A percentile compares a stretch with the other conserved stretches of the same genome.
Conservation (phyloP, 2,329 filamentous ascomycete genomes). For the Fusarium pseudograminearum region DNA sequence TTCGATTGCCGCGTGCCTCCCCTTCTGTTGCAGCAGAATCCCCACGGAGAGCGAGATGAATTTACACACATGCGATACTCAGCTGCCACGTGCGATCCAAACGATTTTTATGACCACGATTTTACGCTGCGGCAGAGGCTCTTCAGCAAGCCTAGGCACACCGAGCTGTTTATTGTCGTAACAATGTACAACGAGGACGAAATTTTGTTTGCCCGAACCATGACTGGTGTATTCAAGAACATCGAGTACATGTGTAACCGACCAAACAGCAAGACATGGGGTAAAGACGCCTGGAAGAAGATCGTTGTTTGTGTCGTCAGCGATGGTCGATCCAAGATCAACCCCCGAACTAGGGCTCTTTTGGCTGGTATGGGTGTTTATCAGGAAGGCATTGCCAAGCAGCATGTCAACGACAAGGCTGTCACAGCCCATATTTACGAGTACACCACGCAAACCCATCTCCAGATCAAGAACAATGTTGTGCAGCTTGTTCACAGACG, state of each 20-base stretch:
- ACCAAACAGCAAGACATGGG: conserved; percentile 96
- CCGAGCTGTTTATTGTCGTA: conserved; percentile 94
- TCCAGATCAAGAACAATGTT: conserved; percentile 90
- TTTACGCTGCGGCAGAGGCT: conserved; percentile 93
- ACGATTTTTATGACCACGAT: conserved; percentile 86
- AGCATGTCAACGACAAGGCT: not conserved
- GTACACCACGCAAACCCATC: conserved; percentile 87
- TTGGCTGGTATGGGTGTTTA: conserved; percentile 95
- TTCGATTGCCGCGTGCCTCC: conserved; percentile 97
- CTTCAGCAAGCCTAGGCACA: conserved; percentile 92
- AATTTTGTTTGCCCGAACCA: conserved; percentile 91
- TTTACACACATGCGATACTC: conserved; percentile 94
- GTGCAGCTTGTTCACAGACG: conserved; percentile 86
- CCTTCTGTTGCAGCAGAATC: conserved; percentile 85
- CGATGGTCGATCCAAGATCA: conserved; percentile 97
- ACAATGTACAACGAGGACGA: conserved; percentile 99
- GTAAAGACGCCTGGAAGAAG: conserved; percentile 99
- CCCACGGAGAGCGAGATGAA: conserved; percentile 92
- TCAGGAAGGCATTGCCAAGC: conserved; percentile 88
- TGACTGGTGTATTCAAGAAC: conserved; percentile 98
- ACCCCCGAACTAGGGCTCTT: conserved; percentile 87
- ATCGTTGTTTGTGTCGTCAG: conserved; percentile 98
- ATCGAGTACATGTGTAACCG: conserved; percentile 98
- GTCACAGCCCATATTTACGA: conserved; percentile 77
- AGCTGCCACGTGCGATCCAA: conserved; percentile 92